Evolutionary conservation across 371 early-diverging fungal genomes (phyloP), one percentile per base, ranked within the genome.

Genomic region (Haplosporangium sp.): DNA sequence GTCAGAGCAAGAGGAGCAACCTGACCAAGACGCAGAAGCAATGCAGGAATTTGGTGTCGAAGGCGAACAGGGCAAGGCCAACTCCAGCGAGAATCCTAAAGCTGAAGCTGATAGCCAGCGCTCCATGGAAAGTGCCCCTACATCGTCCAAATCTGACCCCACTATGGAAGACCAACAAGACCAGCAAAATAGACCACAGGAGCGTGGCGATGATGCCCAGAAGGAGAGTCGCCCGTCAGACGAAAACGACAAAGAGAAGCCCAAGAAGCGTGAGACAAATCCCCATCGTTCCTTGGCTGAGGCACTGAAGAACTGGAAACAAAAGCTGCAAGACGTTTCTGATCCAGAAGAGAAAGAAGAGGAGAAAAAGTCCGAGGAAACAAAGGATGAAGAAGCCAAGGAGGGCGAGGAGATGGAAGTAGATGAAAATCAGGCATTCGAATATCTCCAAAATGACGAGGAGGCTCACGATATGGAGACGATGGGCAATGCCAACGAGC

Each of bases 241-340:
- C 8, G 88, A 87, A 50, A 81, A 85, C 11, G 78, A 86, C 17
- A 68, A 85, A 40, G 85, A 87, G 47, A 82, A 85, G 61, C 75
- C 82, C 58, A 76, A 67, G 66, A 83, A 83, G 63, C 70, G 55
- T 20, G 82, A 87, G 59, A 84, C 88, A 40, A 92, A 93, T 61
- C 92, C 94, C 35, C 92, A 94, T 78, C 90, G 96, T 65, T 94
- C 93, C 38, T 83, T 97, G 44, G 97, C 96, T 47, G 96, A 96
- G 77, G 96, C 96, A 7, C 82, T 95, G 65, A 94, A 96, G 77
- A 92, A 92, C 81, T 97, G 97, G 97, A 91, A 92, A 76, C 91
- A 93, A 57, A 89, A 95, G 47, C 79, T 96, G 47, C 90, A 94
- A 47, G 87, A 91, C 69, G 83, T 94, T 38, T 82, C 83, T 66